These are phyloP conservation scores for Ogataea neopini DNA, from an alignment of 805 yeast genomes.

Conservation along the genomic window DNA sequence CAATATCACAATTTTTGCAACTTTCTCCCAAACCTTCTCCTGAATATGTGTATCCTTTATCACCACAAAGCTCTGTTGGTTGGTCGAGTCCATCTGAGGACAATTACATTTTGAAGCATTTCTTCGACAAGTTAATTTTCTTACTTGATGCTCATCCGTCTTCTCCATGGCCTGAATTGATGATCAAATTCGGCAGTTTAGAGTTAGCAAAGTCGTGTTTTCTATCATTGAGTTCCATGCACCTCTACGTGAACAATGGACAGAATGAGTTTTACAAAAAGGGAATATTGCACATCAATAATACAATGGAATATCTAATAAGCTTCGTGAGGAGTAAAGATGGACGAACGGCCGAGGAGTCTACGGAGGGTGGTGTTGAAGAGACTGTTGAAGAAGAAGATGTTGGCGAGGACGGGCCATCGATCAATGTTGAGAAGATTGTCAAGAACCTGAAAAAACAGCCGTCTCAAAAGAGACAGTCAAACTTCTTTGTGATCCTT, in stretches of 20 bases:
- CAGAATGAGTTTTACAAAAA: slow-evolving; percentile 51
- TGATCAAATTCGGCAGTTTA: slow-evolving; percentile 56
- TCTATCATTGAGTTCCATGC: slow-evolving; percentile 56
- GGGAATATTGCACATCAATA: slow-evolving; percentile 55
- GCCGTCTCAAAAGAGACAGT: slow-evolving; percentile 37
- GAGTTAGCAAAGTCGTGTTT: slow-evolving; percentile 60
- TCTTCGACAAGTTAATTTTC: slow-evolving; percentile 53
- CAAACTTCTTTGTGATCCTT: slow-evolving; percentile 49
- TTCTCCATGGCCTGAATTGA: slow-evolving; percentile 62
- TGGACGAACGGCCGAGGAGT: slow-evolving; percentile 5
- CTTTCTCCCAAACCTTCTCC: slow-evolving; percentile 4
- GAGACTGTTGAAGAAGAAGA: slow-evolving; percentile 12
- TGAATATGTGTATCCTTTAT: slow-evolving; percentile 6
- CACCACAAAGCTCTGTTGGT: slow-evolving; percentile 9
- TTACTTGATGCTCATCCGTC: slow-evolving; percentile 60
- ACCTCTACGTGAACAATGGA: slow-evolving; percentile 56
- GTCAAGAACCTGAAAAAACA: slow-evolving; percentile 41
- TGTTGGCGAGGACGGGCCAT: slow-evolving; percentile 11
- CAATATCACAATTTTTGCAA: neutral
- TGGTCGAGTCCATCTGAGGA: slow-evolving; percentile 44
- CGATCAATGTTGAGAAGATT: slow-evolving; percentile 35
- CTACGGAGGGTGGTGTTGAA: slow-evolving; percentile 6
- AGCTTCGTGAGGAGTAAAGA: slow-evolving; percentile 40
- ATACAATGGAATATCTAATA: slow-evolving; percentile 55
- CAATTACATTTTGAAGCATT: slow-evolving; percentile 55